Evolutionary conservation across 1,139 yeast species (phyloP).

Genomic region (Casaregolazyma suthepensis): DNA sequence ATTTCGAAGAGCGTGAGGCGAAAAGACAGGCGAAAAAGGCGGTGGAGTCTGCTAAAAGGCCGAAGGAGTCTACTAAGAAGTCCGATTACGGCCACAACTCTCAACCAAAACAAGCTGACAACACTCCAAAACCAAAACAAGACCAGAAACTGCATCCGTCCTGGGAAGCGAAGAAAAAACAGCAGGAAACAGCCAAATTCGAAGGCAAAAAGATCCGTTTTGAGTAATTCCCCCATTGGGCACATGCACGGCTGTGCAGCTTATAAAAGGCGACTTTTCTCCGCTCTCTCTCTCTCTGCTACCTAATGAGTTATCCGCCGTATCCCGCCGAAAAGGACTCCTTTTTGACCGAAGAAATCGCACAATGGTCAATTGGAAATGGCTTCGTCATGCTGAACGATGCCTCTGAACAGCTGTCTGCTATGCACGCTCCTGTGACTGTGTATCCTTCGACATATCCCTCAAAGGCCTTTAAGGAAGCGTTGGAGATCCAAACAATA

Average conservation of each 20-base stretch:
- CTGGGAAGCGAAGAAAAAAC: slow-evolving; percentile 86
- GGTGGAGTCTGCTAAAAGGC: slow-evolving; percentile 8
- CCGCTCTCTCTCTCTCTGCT: background rate
- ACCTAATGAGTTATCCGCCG: slow-evolving; percentile 16
- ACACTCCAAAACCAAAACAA: background rate
- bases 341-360: slow-evolving; percentile 30
- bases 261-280: background rate
- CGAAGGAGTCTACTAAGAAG: slow-evolving; percentile 8
- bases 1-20: slow-evolving; percentile 68
- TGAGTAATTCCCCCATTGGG: slow-evolving; percentile 19
- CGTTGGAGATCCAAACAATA: slow-evolving; percentile 57
- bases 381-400: slow-evolving; percentile 78
- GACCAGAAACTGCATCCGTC: slow-evolving; percentile 72
- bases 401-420: slow-evolving; percentile 33
- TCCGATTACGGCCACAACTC: slow-evolving; percentile 10
- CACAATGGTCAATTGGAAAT: slow-evolving; percentile 73
- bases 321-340: slow-evolving; percentile 15
- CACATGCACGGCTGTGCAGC: background rate
- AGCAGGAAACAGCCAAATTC: slow-evolving; percentile 55
- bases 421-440: slow-evolving; percentile 78
- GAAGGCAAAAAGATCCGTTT: slow-evolving; percentile 81
- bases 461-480: slow-evolving; percentile 54
- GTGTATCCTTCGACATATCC: slow-evolving; percentile 89
- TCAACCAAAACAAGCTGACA: slow-evolving; percentile 1
- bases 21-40: slow-evolving; percentile 16